Evolutionary conservation across 2,329 filamentous ascomycete species (phyloP).

Genomic region (Nothophoma quercina): DNA sequence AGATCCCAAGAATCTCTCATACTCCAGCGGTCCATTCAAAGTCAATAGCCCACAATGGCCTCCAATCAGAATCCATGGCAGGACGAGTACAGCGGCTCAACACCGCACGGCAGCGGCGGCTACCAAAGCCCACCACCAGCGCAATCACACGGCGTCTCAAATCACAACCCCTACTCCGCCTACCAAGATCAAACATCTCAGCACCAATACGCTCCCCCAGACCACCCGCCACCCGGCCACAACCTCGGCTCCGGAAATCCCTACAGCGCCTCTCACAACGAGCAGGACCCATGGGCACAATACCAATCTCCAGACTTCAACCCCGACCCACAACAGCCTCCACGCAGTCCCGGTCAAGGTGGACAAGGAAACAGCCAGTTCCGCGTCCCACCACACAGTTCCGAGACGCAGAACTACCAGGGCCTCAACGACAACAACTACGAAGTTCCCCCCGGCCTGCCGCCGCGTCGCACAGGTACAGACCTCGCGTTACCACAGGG

Average conservation of each 20-base stretch:
- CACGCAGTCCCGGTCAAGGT: constrained; percentile 8
- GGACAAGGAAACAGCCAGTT: constrained; percentile 18
- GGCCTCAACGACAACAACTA: constrained; percentile 20
- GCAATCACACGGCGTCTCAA: constrained; percentile 17
- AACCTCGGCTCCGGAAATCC: background rate
- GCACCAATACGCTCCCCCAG: constrained; percentile 5
- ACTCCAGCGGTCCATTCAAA: background rate
- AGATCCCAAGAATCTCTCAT: background rate
- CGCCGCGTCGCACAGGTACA: constrained; percentile 40
- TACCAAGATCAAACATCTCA: constrained; percentile 28
- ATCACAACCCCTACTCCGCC: constrained; percentile 32
- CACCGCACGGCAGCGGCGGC: constrained; percentile 15
- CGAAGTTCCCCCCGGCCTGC: constrained; percentile 32
- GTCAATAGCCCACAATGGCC: constrained; percentile 17
- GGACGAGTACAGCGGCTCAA: constrained; percentile 27
- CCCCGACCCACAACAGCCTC: constrained; percentile 9
- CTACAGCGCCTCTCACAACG: constrained; percentile 3
- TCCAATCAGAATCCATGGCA: constrained; percentile 33
- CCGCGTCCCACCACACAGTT: constrained; percentile 10
- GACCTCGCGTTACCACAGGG: constrained; percentile 52
- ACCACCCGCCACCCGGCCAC: constrained; percentile 14
- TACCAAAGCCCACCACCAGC: constrained; percentile 21
- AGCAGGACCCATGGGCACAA: constrained; percentile 14
- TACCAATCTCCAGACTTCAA: constrained; percentile 21
- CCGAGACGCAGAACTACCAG: constrained; percentile 19